A percentile compares a stretch with the other conserved stretches of the same genome.
phyloP scores from a whole-genome alignment of 1,284 basidiomycete genomes.

The Agaricales sp. region DNA sequence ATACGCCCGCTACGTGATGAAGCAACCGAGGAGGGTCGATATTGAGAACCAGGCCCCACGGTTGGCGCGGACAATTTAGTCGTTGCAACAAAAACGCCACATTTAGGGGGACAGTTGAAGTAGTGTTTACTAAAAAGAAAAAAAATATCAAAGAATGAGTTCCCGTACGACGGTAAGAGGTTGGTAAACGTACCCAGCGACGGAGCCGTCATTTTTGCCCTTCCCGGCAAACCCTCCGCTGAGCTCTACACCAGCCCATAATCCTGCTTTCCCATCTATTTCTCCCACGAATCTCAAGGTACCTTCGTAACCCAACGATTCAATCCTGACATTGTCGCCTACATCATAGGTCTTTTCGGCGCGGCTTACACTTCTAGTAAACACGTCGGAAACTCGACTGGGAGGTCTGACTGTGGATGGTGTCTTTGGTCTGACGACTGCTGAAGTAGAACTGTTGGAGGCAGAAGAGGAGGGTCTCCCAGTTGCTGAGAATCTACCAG shows the following conservation, averaged over 20 bases:
- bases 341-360: constrained; percentile 43
- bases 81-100: constrained; percentile 85
- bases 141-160: constrained; percentile 7
- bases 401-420: constrained; percentile 38
- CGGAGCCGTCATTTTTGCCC: constrained; percentile 93
- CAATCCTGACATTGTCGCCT: constrained; percentile 77
- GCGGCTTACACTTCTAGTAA: constrained; percentile 33
- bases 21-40: constrained; percentile 71
- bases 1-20: constrained; percentile 57
- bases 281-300: constrained; percentile 69
- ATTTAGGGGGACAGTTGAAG: constrained; percentile 77
- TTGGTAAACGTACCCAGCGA: constrained; percentile 62
- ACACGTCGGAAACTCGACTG: constrained; percentile 54
- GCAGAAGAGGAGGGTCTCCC: constrained; percentile 19
- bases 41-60: constrained; percentile 37
- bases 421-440: constrained; percentile 38
- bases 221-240: constrained; percentile 78
- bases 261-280: constrained; percentile 78
- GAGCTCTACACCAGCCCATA: constrained; percentile 91
- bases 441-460: constrained; percentile 26
- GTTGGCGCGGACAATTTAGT: constrained; percentile 75
- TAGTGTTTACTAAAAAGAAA: constrained; percentile 56
- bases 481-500: constrained; percentile 17
- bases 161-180: constrained; percentile 3
- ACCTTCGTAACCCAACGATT: constrained; percentile 80